Evolutionary conservation across 208 protist species (phyloP).

Genomic region (Leishmania arabica): DNA sequence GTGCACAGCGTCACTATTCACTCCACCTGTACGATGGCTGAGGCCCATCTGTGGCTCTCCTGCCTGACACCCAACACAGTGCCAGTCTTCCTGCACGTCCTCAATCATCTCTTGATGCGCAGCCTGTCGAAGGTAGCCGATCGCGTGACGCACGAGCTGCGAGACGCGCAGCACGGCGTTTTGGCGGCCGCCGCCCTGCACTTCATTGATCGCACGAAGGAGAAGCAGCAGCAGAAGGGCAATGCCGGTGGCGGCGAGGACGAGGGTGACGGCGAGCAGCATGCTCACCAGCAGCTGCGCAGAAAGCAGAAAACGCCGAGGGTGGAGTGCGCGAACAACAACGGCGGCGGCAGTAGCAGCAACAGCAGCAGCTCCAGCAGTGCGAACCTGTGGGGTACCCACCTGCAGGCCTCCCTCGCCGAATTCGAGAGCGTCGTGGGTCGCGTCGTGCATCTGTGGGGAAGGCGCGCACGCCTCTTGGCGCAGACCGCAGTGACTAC

Average conservation of each 20-base stretch:
- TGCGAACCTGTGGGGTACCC: constrained; percentile 56
- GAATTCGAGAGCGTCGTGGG: constrained; percentile 52
- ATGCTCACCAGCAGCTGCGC: neutral
- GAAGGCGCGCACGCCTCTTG: constrained; percentile 10
- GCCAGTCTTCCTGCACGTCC: constrained; percentile 81
- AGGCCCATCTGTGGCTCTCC: constrained; percentile 72
- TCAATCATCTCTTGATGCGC: constrained; percentile 83
- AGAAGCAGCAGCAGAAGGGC: constrained; percentile 27
- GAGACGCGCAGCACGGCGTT: constrained; percentile 52
- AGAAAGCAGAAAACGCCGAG: neutral
- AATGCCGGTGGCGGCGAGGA: neutral
- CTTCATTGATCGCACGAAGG: constrained; percentile 44
- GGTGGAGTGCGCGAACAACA: neutral
- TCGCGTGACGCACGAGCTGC: constrained; percentile 73
- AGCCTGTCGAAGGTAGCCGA: constrained; percentile 87
- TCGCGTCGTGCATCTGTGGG: constrained; percentile 41
- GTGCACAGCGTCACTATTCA: constrained; percentile 83
- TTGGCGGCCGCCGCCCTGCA: constrained; percentile 59
- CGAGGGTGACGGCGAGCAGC: constrained; percentile 1
- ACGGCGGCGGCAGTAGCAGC: neutral
- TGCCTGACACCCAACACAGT: constrained; percentile 57
- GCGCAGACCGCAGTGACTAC: constrained; percentile 1
- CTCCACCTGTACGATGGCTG: constrained; percentile 69
- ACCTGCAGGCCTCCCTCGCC: constrained; percentile 48
- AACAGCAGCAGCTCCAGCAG: neutral